Evolutionary conservation across 345 rosid species (phyloP), one percentile per base, ranked within the genome.

Genomic region (Boechera stricta): DNA sequence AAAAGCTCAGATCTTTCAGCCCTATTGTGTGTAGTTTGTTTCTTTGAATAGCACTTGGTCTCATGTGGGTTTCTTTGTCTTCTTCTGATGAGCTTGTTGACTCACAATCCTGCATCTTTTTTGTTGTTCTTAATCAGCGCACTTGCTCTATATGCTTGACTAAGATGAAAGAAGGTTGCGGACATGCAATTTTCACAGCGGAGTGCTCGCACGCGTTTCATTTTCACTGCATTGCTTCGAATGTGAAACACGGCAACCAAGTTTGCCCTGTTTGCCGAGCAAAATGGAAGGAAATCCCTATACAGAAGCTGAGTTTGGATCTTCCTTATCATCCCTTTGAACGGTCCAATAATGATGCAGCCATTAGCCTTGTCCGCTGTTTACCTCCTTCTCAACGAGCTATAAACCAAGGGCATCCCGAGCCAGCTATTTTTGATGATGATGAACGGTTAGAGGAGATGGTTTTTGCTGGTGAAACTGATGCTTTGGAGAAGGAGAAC

Each of bases 171-270:
- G 88, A 86, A 83, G 94, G 94, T 29, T 84, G 69, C 1, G 94
- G 94, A 13, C 98, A 86, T 12, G 98, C 96, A 12, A 85, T 92
- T 67, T 92, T 92, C 79, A 92, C 92, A 4, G 96, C 98, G 1
- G 96, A 92, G 66, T 92, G 96, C 77, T 86, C 93, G 0, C 96
- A 92, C 73, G 85, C 96, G 48, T 92, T 92, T 82, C 96, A 92
- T 77, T 90, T 92, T 85, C 88, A 89, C 61, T 92, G 98, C 83
- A 88, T 92, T 56, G 87, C 91, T 79, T 89, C 94, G 4, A 90
- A 87, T 62, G 94, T 86, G 64, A 84, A 87, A 81, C 85, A 89
- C 26, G 89, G 93, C 10, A 89, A 90, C 85, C 91, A 85, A 78
- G 84, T 85, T 48, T 92, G 96, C 83, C 96, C 96, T 5, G 88